Conservation (phyloP, 2,329 filamentous ascomycete genomes). For the Clarireedia monteithiana region DNA sequence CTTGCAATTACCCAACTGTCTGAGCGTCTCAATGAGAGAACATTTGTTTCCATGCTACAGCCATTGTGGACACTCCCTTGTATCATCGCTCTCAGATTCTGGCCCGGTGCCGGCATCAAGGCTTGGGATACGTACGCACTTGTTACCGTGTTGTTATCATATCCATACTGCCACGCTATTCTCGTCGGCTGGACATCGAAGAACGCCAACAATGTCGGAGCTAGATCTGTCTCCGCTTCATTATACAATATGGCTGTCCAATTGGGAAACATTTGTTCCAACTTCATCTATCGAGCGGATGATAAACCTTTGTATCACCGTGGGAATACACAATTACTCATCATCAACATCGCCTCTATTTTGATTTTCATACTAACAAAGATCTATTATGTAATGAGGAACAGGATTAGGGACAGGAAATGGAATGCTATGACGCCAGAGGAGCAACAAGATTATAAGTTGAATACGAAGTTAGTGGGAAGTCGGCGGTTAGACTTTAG, state of each 20-base stretch:
- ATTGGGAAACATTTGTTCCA: conserved; percentile 35
- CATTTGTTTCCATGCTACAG: conserved; percentile 30
- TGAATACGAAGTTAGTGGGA: conserved; percentile 31
- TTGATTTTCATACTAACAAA: conserved; percentile 43
- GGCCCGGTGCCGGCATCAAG: conserved; percentile 17
- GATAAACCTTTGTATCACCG: conserved; percentile 48
- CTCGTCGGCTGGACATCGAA: conserved; percentile 38
- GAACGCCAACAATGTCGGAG: conserved; percentile 56
- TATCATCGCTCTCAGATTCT: conserved; percentile 30
- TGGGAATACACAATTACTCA: conserved; percentile 50
- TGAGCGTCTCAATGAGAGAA: conserved; percentile 33
- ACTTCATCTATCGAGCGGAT: conserved; percentile 42
- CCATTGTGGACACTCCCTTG: conserved; percentile 36
- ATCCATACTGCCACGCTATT: conserved; percentile 27
- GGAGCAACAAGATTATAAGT: conserved; percentile 31
- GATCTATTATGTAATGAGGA: conserved; percentile 39
- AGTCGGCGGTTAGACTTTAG: conserved; percentile 34
- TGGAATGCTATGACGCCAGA: conserved; percentile 39
- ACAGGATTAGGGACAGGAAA: conserved; percentile 33
- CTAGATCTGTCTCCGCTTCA: conserved; percentile 53
- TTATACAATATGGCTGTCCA: conserved; percentile 44
- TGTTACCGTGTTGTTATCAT: conserved; percentile 25
- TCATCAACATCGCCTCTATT: conserved; percentile 38
- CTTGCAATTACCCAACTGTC: conserved; percentile 40
- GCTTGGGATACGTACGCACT: conserved; percentile 33